Base-by-base conservation (phyloP, 352 stramenopile species). In the Phytopythium vexans region DNA sequence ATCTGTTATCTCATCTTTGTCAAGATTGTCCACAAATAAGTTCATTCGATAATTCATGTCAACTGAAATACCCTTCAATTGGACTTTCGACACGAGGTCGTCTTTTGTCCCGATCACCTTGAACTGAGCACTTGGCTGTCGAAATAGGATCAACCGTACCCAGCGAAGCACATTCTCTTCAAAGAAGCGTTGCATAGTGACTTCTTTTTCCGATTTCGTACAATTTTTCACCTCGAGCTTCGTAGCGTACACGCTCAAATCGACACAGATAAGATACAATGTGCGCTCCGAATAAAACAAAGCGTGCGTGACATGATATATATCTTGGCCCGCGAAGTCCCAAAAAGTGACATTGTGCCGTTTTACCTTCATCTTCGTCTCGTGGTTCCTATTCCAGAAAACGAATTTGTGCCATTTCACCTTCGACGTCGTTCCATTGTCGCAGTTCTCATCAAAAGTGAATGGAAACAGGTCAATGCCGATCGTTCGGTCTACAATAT, bases 391-490 rank as follows among this genome's bases (percentile, higher is more conserved):
- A n/a, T n/a, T n/a, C n/a, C n/a, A n/a, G n/a, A n/a, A n/a, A n/a
- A n/a, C n/a, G n/a, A n/a, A n/a, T n/a, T n/a, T n/a, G n/a, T n/a
- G n/a, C n/a, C n/a, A n/a, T 3, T n/a, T 35, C 41, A 35, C 1
- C 6, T n/a, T 9, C 3, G 41, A n/a, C 8, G 41, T 16, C 41
- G 7, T 14, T 10, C 9, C 36, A 10, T 32, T 21, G 1, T 55
- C 33, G 4, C 35, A 34, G 8, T 8, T 50, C 52, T 59, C 63
- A 33, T 46, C 45, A n/a, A 74, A 74, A 3, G 50, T 15, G 34
- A 58, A 71, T 2, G 61, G 31, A 14, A 69, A 59, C 6, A 74
- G 42, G 12, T 76, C 63, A 14, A 76, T 70, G 6, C 67, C 67
- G 43, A 72, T 66, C 3, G 67, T 76, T 3, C 67, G 67, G 15